Evolutionary conservation across 2,329 filamentous ascomycete species (phyloP).

Genomic region (Aspergillus costaricaensis): DNA sequence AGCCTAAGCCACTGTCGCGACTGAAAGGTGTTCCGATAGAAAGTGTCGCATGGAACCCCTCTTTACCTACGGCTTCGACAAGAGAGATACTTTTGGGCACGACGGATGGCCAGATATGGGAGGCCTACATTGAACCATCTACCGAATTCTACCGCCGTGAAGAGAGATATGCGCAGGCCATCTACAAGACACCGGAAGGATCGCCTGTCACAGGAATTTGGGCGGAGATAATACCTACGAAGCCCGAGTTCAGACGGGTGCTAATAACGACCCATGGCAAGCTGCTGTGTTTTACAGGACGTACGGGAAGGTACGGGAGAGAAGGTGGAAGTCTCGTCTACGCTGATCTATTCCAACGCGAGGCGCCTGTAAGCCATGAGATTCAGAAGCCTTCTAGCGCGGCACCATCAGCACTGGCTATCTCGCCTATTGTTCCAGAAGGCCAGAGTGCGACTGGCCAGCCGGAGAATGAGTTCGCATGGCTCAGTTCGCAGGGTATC

Average conservation of each 20-base stretch:
- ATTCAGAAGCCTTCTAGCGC: constrained; percentile 60
- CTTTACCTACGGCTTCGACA: constrained; percentile 87
- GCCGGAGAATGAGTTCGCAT: constrained; percentile 71
- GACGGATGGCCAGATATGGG: constrained; percentile 92
- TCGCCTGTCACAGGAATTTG: constrained; percentile 78
- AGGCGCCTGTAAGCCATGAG: constrained; percentile 77
- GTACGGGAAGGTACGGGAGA: constrained; percentile 68
- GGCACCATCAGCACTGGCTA: constrained; percentile 67
- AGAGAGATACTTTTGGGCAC: constrained; percentile 90
- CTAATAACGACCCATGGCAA: constrained; percentile 76
- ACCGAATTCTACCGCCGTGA: constrained; percentile 94
- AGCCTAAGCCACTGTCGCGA: constrained; percentile 77
- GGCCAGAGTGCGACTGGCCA: constrained; percentile 55
- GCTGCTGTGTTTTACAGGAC: constrained; percentile 79
- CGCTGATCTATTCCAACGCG: constrained; percentile 81
- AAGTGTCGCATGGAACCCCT: constrained; percentile 91
- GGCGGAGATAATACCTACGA: constrained; percentile 71
- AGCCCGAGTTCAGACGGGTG: constrained; percentile 72
- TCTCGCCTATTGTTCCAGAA: constrained; percentile 73
- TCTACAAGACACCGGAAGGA: constrained; percentile 81
- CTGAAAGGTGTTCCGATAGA: constrained; percentile 87
- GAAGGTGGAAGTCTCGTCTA: constrained; percentile 87
- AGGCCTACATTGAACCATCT: constrained; percentile 90
- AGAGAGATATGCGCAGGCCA: constrained; percentile 83
- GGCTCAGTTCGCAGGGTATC: constrained; percentile 84